Conservation (phyloP, 495 filamentous ascomycete species). For the Paragyromitra xinjiangensis region DNA sequence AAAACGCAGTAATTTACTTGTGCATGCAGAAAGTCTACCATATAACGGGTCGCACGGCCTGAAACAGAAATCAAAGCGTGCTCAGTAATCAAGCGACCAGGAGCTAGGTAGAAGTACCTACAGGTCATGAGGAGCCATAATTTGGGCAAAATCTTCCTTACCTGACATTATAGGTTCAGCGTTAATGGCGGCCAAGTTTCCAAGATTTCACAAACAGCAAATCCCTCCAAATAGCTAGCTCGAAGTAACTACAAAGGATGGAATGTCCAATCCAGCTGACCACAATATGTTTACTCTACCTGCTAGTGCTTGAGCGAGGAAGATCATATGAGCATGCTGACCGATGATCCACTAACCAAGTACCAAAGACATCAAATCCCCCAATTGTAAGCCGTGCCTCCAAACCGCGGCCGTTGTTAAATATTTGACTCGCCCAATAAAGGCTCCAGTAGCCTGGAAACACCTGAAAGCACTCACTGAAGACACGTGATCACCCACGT, state of each 20-base stretch:
- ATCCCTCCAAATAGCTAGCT: slow-evolving; percentile 8
- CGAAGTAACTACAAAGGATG: neutral
- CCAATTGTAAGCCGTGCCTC: slow-evolving; percentile 12
- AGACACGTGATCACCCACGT: slow-evolving; percentile 39
- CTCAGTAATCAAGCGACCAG: slow-evolving; percentile 6
- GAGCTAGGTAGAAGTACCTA: neutral
- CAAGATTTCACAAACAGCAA: slow-evolving; percentile 22
- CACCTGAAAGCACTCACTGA: slow-evolving; percentile 20
- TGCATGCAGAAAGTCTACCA: neutral
- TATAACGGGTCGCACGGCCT: neutral
- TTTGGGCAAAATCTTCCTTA: neutral
- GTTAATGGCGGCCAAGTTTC: slow-evolving; percentile 2
- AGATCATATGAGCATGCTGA: slow-evolving; percentile 2
- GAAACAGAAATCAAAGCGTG: slow-evolving; percentile 17
- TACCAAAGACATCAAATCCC: neutral
- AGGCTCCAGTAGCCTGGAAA: neutral
- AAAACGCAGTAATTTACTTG: neutral
- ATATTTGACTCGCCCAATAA: slow-evolving; percentile 10
- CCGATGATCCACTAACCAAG: slow-evolving; percentile 22
- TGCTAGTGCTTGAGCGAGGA: neutral
- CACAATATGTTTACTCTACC: slow-evolving; percentile 2
- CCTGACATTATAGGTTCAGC: neutral
- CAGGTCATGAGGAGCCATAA: neutral
- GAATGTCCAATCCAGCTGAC: slow-evolving; percentile 11
- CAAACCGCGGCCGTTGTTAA: slow-evolving; percentile 12